Evolutionary conservation across 2,329 filamentous ascomycete genomes (phyloP), one percentile per base, ranked within the genome.

Genomic region (Trichoderma sp.): DNA sequence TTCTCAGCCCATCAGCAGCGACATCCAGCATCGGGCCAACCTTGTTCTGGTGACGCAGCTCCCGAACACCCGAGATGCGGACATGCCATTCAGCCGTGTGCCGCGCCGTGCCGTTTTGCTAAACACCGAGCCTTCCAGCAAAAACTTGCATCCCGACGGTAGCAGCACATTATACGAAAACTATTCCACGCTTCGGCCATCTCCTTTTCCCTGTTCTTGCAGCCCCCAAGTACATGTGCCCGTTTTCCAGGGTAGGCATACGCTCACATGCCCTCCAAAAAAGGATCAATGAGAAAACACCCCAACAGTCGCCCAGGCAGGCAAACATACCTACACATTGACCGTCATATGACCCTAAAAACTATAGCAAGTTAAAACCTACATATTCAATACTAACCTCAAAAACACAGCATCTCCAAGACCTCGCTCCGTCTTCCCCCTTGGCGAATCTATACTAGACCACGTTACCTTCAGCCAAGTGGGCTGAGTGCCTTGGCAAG

Each of bases 41-140:
- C 9, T 57, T 67, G 14, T 26, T 57, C 26, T n/a, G 18, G 28
- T 58, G 15, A 43, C 21, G 26, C 15, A n/a, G 39, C 56, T 67
- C 64, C 65, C 65, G 65, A 24, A 58, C 24, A 68, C 18, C 65
- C 65, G 65, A 68, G 53, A 68, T 58, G 51, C 65, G 65, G 53
- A 58, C 53, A 68, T 58, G 65, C 32, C 32, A 36, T 68, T 43
- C 32, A 67, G 64, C 64, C 64, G 53, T 28, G 12, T 36, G 30
- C 65, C 65, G 65, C 47, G 47, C 47, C 43, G 47, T 26, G 39
- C 21, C 47, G 15, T 21, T 18, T 39, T 28, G n/a, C 39, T 30
- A n/a, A 47, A 28, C 61, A 28, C 36, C 36, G 36, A 53, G 47
- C 21, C 21, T 24, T 53, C 47, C 47, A 53, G n/a, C 47, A 53